phyloP scores from a whole-genome alignment of 2,329 filamentous ascomycete genomes.

The Sclerotinia nivalis region DNA sequence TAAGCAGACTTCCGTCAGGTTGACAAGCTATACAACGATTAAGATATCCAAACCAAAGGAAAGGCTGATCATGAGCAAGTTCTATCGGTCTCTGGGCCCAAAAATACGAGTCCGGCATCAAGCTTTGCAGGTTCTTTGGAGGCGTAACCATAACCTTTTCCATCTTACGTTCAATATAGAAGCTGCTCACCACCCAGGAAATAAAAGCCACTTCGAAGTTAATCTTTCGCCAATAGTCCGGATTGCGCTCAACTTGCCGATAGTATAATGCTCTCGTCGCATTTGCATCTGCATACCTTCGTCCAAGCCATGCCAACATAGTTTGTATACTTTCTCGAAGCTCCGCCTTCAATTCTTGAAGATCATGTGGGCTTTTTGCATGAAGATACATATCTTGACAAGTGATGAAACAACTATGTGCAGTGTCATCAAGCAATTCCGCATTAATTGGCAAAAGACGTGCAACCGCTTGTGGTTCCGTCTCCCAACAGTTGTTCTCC shows the following conservation, averaged over 20 bases:
- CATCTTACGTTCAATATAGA: not conserved
- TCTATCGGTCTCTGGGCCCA: not conserved
- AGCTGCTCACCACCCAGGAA: not conserved
- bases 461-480: not conserved
- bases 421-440: not conserved
- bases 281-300: too few species aligned
- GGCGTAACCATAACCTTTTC: not conserved
- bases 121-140: not conserved
- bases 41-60: accelerated
- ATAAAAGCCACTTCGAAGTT: not conserved
- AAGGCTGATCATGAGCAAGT: not conserved
- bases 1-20: not conserved
- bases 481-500: not conserved
- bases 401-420: too few species aligned
- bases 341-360: not conserved
- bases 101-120: not conserved
- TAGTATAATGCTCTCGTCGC: not conserved
- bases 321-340: not conserved
- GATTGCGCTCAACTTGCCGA: not conserved
- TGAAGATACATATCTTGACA: not conserved
- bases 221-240: not conserved
- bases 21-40: not conserved
- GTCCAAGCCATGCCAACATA: not conserved
- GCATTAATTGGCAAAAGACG: not conserved
- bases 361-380: not conserved